Evolutionary conservation across 139 green algal genomes (phyloP), one percentile per base, ranked within the genome.

Genomic region (Ettlia oleoabundans): DNA sequence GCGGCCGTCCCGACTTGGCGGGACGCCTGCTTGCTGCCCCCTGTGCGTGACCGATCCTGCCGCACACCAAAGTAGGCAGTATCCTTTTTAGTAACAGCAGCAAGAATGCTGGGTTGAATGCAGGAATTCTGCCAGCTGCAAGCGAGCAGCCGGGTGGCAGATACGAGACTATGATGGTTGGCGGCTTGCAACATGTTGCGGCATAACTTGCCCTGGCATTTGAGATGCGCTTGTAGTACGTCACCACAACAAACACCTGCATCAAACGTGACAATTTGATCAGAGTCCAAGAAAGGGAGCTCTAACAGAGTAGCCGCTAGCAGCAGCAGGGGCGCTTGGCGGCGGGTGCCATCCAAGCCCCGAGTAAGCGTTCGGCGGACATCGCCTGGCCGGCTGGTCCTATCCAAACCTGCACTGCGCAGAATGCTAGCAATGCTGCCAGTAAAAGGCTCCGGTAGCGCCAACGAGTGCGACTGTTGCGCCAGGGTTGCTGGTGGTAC

Each of bases 171-270:
- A n/a, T n/a, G n/a, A n/a, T n/a, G n/a, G n/a, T n/a, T n/a, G n/a
- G n/a, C n/a, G n/a, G n/a, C n/a, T n/a, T n/a, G n/a, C n/a, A n/a
- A n/a, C n/a, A n/a, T n/a, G n/a, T n/a, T n/a, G n/a, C n/a, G n/a
- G n/a, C n/a, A n/a, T n/a, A n/a, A n/a, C 62, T 41, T 41, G 62
- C 62, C 62, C 38, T 68, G 62, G 62, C 30, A 28, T 42, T 30
- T 28, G 71, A 37, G 22, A 78, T 78, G 24, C 51, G 37, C 21
- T 22, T 65, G 33, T 78, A 78, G 51, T 78, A 78, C 1, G 32
- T 64, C 13, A 66, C 37, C 33, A 64, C 38, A 7, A 78, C 71
- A 2, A 62, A 3, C 5, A 52, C 35, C 71, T 78, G 71, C 69
- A 62, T 1, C 15, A 21, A 19, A 21, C 30, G 8, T 4, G 9